Base-by-base conservation (phyloP, 2,329 filamentous ascomycete genomes). In the Acrocalymma vagum region DNA sequence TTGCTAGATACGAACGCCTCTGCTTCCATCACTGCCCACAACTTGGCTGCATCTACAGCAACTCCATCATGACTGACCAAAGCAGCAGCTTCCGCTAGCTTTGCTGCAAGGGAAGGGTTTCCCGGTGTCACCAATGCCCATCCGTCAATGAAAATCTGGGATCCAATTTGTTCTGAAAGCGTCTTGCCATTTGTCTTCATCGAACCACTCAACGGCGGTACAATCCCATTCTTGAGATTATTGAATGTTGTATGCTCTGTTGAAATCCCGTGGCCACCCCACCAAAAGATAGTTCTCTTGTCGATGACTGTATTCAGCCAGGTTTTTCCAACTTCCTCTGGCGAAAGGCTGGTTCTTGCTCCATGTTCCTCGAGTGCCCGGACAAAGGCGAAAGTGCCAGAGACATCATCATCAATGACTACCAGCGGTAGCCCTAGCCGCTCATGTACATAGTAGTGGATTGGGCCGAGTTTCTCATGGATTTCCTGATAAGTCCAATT, bases 1-100 rank as follows among this genome's bases (percentile, higher is more conserved):
- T 72, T 63, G 6, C 47, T 54, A 1, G 61, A 62, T 3, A 58
- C 24, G 24, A 72, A 72, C 0, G 70, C 69, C 29, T 69, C 65
- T 2, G 70, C 63, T 38, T 72, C 70, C 68, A 71, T 71, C 6
- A 64, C 69, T 3, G 70, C 70, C 69, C 69, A 73, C 5, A 72
- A 42, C 48, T 54, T 53, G 1, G 70, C 71, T 1, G 71, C 71
- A 34, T 67, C 43, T 1, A 73, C 67, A 0, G 69, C 51, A 16
- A 67, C 68, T 7, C 71, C 69, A 40, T 72, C 70, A 33, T 73
- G 71, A 40, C 68, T 71, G 2, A 73, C 71, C 1, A 43, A 42
- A 2, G 49, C 70, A 2, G 70, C 70, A 3, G 55, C 55, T 9
- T 54, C 42, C 0, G 71, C 70, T 7, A 73, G 44, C 11, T 42